These are phyloP conservation scores for Streptanthus diversifolius DNA, from an alignment of 345 rosid genomes.

Conservation along the genomic window DNA sequence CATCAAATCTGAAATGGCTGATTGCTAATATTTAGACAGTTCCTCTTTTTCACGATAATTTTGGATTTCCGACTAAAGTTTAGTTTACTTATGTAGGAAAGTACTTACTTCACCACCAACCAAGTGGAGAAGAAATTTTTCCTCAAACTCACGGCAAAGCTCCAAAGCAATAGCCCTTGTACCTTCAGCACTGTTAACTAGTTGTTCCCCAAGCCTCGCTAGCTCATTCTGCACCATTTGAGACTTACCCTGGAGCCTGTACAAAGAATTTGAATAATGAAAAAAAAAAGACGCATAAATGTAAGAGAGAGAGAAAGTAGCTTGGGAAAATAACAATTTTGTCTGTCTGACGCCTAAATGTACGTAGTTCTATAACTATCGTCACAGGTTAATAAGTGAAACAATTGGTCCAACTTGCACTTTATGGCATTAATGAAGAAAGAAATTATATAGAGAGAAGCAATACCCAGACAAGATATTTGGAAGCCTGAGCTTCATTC, in stretches of 20 bases:
- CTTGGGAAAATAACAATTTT: neutral
- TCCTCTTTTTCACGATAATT: conserved; percentile 15
- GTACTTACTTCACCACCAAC: conserved; percentile 86
- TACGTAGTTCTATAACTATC: neutral
- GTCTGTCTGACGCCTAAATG: neutral
- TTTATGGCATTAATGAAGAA: conserved; percentile 12
- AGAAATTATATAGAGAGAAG: conserved; percentile 18
- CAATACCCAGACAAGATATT: conserved; percentile 87
- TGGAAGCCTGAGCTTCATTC: conserved; percentile 94
- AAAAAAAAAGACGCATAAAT: neutral
- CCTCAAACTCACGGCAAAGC: conserved; percentile 99
- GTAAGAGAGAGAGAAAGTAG: conserved; percentile 1
- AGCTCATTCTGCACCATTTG: conserved; percentile 84
- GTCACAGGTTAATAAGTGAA: conserved; percentile 1
- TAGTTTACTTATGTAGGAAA: conserved; percentile 14
- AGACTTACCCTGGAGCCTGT: conserved; percentile 90
- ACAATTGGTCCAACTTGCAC: neutral
- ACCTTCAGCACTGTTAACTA: conserved; percentile 86
- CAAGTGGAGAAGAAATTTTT: conserved; percentile 89
- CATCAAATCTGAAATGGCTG: neutral
- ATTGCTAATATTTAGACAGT: neutral
- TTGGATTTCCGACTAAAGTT: neutral
- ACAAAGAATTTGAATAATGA: neutral
- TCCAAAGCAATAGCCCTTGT: conserved; percentile 96
- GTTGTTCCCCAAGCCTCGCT: conserved; percentile 81